Conservation (phyloP, 768 basidiomycete species). For the Hypsizygus marmoreus region DNA sequence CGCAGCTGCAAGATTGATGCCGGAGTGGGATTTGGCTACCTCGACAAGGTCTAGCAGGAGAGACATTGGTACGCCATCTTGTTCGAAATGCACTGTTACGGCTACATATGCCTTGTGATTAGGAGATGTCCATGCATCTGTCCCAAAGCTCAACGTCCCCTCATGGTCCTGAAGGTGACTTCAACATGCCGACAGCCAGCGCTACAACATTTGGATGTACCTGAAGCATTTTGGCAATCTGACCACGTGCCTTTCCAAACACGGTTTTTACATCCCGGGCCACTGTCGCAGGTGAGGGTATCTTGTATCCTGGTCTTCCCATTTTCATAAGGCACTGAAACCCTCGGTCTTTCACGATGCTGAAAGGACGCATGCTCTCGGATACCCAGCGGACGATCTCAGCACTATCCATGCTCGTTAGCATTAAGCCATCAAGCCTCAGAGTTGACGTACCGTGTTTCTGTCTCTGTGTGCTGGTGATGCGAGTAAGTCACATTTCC, state of each 20-base stretch:
- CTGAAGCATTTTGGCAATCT: constrained; percentile 28
- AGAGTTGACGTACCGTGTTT: constrained; percentile 23
- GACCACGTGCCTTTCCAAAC: constrained; percentile 18
- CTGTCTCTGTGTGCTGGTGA: constrained; percentile 18
- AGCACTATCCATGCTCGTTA: too few species aligned
- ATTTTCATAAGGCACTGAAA: constrained; percentile 34
- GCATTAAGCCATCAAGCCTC: too few species aligned
- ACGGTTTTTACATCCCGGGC: constrained; percentile 30
- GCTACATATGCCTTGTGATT: constrained; percentile 26
- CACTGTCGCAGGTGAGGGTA: constrained; percentile 33
- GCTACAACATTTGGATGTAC: too few species aligned
- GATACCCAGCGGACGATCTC: constrained; percentile 38
- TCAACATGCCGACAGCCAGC: neutral
- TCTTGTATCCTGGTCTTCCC: constrained; percentile 29
- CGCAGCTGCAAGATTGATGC: constrained; percentile 34
- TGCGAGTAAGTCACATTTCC: constrained; percentile 29
- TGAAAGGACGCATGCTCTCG: constrained; percentile 32
- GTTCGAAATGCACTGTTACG: constrained; percentile 20
- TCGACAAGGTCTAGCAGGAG: constrained; percentile 32
- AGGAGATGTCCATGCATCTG: constrained; percentile 30
- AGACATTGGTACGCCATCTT: constrained; percentile 15
- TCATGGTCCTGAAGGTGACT: constrained; percentile 16
- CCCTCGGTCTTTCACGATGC: constrained; percentile 33
- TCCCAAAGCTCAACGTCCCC: constrained; percentile 22
- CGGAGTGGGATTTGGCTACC: constrained; percentile 35